These are phyloP conservation scores for Penicillium sp. DNA, from an alignment of 2,329 filamentous ascomycete species.

Conservation along the genomic window DNA sequence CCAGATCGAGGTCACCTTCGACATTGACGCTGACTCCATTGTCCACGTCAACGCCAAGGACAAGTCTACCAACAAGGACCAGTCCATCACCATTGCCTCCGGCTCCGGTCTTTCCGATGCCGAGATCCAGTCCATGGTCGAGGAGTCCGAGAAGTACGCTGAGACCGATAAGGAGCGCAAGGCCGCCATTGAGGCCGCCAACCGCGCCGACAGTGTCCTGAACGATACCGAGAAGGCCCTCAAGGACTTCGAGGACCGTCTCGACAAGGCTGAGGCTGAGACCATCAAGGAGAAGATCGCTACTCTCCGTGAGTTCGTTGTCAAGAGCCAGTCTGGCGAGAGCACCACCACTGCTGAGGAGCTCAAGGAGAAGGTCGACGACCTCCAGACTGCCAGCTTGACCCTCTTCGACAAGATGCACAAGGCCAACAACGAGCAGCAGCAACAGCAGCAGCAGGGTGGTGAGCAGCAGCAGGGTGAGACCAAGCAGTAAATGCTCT, in stretches of 20 bases:
- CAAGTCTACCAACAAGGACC: slow-evolving; percentile 99
- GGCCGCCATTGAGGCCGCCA: slow-evolving; percentile 90
- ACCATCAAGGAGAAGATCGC: slow-evolving; percentile 92
- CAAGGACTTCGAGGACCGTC: slow-evolving; percentile 91
- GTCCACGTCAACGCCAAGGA: slow-evolving; percentile 98
- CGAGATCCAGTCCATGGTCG: slow-evolving; percentile 96
- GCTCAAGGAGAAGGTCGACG: slow-evolving; percentile 98
- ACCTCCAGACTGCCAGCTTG: slow-evolving; percentile 92
- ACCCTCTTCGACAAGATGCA: slow-evolving; percentile 99
- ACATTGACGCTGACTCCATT: slow-evolving; percentile 97
- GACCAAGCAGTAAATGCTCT: slow-evolving; percentile 59
- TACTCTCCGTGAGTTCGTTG: slow-evolving; percentile 80
- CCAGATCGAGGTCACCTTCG: slow-evolving; percentile 96
- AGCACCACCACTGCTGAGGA: slow-evolving; percentile 80
- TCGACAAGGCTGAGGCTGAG: slow-evolving; percentile 95
- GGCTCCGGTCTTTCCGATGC: slow-evolving; percentile 92
- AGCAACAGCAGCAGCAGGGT: slow-evolving; percentile 53
- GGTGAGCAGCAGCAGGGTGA: slow-evolving; percentile 52
- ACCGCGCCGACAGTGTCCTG: slow-evolving; percentile 92
- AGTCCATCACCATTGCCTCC: slow-evolving; percentile 98
- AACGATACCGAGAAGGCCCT: slow-evolving; percentile 98
- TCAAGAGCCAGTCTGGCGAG: slow-evolving; percentile 93
- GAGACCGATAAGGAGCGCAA: slow-evolving; percentile 97
- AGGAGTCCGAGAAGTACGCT: slow-evolving; percentile 95
- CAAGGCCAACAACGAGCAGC: slow-evolving; percentile 77